These are phyloP conservation scores for Effrenium voratum DNA, from an alignment of 73 alveolate genomes.

Conservation along the genomic window DNA sequence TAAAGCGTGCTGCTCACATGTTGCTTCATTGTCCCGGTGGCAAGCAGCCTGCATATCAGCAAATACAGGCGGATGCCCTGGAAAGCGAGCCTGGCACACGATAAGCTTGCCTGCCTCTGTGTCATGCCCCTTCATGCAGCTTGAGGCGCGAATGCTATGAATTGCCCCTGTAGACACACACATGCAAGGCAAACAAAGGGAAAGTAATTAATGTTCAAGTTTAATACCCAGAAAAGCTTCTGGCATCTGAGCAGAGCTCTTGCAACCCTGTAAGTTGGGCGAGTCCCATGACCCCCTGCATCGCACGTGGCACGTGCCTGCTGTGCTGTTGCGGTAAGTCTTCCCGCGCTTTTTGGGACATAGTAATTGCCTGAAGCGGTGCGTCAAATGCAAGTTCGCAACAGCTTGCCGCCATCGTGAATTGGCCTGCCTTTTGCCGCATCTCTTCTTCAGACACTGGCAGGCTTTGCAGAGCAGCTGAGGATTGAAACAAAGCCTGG, in stretches of 20 bases:
- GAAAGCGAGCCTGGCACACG: slow-evolving; percentile 22
- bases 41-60: slow-evolving; percentile 82
- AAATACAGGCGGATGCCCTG: slow-evolving; percentile 52
- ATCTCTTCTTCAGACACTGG: slow-evolving; percentile 46
- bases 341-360: not conserved
- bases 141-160: no score
- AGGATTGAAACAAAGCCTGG: slow-evolving; percentile 65
- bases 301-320: no score
- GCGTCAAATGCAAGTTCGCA: not conserved
- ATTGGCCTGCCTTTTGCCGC: slow-evolving; percentile 31
- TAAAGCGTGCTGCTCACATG: no score
- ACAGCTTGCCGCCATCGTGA: not conserved
- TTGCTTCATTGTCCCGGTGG: not conserved
- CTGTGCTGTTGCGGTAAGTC: not conserved
- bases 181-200: no score
- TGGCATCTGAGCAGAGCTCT: no score
- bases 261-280: no score
- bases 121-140: no score
- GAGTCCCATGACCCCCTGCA: no score
- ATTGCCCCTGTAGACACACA: no score
- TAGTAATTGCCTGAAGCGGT: not conserved
- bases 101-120: no score
- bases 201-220: no score
- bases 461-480: slow-evolving; percentile 28
- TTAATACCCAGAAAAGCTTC: no score